Evolutionary conservation across 768 basidiomycete species (phyloP).

Genomic region (Collybiopsis luxurians): DNA sequence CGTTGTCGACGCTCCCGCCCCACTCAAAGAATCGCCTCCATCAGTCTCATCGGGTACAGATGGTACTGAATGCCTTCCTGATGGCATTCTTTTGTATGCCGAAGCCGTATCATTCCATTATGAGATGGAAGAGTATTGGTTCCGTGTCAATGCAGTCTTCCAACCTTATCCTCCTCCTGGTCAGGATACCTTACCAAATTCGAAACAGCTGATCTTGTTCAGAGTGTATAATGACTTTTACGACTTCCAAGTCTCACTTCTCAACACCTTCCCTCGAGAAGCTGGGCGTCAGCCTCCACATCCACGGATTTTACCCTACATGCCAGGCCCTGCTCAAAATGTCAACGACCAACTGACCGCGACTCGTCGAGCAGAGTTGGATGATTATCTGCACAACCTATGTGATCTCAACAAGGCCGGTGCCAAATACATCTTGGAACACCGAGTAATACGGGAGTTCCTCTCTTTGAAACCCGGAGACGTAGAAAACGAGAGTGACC

Average conservation of each 20-base stretch:
- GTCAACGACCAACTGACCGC: slow-evolving; percentile 86
- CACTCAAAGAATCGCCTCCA: slow-evolving; percentile 14
- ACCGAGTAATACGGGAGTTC: slow-evolving; percentile 78
- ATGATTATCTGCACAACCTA: slow-evolving; percentile 82
- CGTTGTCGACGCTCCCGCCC: slow-evolving; percentile 25
- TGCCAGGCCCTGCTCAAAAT: slow-evolving; percentile 90
- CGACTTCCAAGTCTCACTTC: slow-evolving; percentile 89
- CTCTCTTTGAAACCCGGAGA: slow-evolving; percentile 86
- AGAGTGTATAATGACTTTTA: slow-evolving; percentile 98
- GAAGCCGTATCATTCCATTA: slow-evolving; percentile 96
- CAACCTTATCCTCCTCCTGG: slow-evolving; percentile 74
- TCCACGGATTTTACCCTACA: slow-evolving; percentile 85
- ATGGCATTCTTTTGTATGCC: slow-evolving; percentile 83
- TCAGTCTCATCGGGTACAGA: slow-evolving; percentile 33
- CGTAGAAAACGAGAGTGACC: slow-evolving; percentile 63
- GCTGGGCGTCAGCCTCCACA: slow-evolving; percentile 73
- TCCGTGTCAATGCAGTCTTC: slow-evolving; percentile 87
- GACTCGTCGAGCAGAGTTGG: slow-evolving; percentile 76
- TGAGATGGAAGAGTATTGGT: slow-evolving; percentile 97
- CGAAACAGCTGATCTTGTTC: slow-evolving; percentile 84
- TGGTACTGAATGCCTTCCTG: slow-evolving; percentile 55
- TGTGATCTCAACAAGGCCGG: slow-evolving; percentile 66
- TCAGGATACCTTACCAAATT: slow-evolving; percentile 53
- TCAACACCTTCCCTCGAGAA: slow-evolving; percentile 86
- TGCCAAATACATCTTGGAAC: slow-evolving; percentile 78